Conservation (phyloP, 768 basidiomycete genomes). For the Kockovaella imperatae region DNA sequence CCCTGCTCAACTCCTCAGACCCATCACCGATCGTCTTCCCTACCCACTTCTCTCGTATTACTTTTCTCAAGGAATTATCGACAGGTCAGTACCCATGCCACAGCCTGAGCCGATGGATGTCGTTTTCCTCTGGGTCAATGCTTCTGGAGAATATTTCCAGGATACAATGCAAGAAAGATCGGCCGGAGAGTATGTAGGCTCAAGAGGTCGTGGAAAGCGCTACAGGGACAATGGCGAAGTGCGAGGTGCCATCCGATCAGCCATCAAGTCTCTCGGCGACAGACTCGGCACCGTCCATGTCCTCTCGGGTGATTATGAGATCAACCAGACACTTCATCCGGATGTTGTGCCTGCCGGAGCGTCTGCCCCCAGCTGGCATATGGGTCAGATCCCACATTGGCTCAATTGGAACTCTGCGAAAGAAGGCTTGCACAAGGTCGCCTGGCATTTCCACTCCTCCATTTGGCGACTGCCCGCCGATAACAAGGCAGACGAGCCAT, state of each 20-base stretch:
- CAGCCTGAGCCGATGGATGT: conserved; percentile 20
- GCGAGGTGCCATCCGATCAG: conserved; percentile 32
- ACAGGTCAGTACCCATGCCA: not conserved
- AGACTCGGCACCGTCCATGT: conserved; percentile 28
- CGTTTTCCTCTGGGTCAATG: conserved; percentile 40
- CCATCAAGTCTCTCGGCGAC: conserved; percentile 9
- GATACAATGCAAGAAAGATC: conserved; percentile 8
- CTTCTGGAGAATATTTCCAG: conserved; percentile 24
- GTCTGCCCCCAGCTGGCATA: conserved; percentile 6
- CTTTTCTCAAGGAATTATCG: too few relatives aligned
- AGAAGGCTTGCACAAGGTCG: conserved; percentile 1
- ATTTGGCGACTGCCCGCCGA: conserved; percentile 25
- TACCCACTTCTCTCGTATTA: conserved; percentile 16
- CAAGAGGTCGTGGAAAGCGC: conserved; percentile 11
- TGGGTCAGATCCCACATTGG: conserved; percentile 41
- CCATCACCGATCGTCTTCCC: conserved; percentile 15
- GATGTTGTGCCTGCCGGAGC: conserved; percentile 1
- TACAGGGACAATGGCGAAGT: conserved; percentile 40
- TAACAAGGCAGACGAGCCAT: too few relatives aligned
- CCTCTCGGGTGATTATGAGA: conserved; percentile 30
- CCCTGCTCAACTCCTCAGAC: conserved; percentile 5
- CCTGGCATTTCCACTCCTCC: conserved; percentile 42
- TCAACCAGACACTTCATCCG: not conserved
- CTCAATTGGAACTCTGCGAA: conserved; percentile 17
- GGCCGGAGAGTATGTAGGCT: conserved; percentile 15